Percentiles rank a stretch among this genome's conserved stretches.
Conservation (phyloP, 108 stramenopile genomes). For the Chaetoceros tenuissimus region DNA sequence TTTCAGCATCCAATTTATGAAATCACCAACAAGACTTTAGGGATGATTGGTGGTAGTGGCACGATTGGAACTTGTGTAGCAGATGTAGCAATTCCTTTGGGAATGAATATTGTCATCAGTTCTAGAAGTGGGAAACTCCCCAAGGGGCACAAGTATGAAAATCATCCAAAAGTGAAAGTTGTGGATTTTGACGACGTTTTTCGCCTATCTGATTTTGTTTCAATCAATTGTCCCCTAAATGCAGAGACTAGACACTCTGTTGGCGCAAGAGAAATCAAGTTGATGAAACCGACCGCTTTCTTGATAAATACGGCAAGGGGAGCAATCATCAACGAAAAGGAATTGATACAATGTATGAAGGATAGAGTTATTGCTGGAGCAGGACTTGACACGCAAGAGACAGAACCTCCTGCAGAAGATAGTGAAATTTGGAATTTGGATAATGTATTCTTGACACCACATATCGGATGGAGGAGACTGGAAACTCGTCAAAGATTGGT, state of each 20-base stretch:
- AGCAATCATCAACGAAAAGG: constrained; percentile 75
- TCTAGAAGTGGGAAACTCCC: constrained; percentile 57
- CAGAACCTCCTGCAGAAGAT: constrained; percentile 53
- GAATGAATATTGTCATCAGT: constrained; percentile 74
- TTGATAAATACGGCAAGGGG: constrained; percentile 89
- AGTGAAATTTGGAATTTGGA: constrained; percentile 59
- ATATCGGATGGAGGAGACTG: constrained; percentile 85
- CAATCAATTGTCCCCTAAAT: constrained; percentile 82
- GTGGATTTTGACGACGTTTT: constrained; percentile 47
- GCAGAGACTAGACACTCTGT: constrained; percentile 70
- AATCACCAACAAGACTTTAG: constrained; percentile 69
- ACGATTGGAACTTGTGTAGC: constrained; percentile 79
- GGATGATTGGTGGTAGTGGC: constrained; percentile 84
- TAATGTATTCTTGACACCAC: constrained; percentile 76
- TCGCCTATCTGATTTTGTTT: constrained; percentile 65
- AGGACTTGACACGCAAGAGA: constrained; percentile 70
- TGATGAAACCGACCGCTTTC: constrained; percentile 82
- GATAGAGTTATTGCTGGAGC: constrained; percentile 71
- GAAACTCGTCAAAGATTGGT: constrained; percentile 85
- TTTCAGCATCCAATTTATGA: constrained; percentile 73
- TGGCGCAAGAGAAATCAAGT: constrained; percentile 52
- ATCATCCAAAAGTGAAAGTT: constrained; percentile 39
- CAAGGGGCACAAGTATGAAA: constrained; percentile 36
- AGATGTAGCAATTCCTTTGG: constrained; percentile 73
- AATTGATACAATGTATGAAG: constrained; percentile 62